phyloP scores from a whole-genome alignment of 768 basidiomycete species.

The Tricholoma hemisulphureum region DNA sequence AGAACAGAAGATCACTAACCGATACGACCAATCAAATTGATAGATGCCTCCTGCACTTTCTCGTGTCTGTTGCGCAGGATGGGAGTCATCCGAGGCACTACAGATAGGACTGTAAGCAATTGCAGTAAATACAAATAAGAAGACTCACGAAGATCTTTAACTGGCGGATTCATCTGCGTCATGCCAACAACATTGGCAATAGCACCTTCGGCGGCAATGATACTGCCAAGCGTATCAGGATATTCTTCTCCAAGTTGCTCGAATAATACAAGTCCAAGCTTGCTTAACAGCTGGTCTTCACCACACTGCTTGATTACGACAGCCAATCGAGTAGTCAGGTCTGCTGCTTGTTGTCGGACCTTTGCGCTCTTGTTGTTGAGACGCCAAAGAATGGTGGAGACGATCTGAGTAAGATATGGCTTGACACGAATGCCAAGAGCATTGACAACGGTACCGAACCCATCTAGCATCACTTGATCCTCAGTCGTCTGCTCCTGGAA shows the following conservation, averaged over 20 bases:
- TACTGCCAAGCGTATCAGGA: constrained; percentile 97
- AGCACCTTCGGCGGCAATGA: constrained; percentile 97
- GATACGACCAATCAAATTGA: constrained; percentile 99
- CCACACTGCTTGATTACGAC: constrained; percentile 99
- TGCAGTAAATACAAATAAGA: neutral
- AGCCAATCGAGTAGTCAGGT: constrained; percentile 91
- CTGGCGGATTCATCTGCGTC: constrained; percentile 99
- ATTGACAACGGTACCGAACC: constrained; percentile 96
- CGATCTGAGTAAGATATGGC: constrained; percentile 97
- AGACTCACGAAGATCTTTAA: constrained; percentile 93
- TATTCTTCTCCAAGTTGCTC: constrained; percentile 99
- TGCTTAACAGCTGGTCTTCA: constrained; percentile 92
- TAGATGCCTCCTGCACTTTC: constrained; percentile 98
- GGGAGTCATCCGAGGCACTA: constrained; percentile 99
- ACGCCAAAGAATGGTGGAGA: constrained; percentile 98
- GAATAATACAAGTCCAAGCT: constrained; percentile 94
- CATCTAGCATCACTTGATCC: constrained; percentile 98
- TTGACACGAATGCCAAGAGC: constrained; percentile 96
- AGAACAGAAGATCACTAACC: constrained; percentile 38
- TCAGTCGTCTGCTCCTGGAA: constrained; percentile 99
- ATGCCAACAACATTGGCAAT: constrained; percentile 99
- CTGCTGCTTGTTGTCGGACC: constrained; percentile 98
- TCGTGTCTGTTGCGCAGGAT: constrained; percentile 98
- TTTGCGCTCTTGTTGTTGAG: constrained; percentile 99
- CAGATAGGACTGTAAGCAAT: constrained; percentile 7